A percentile compares a stretch with the other conserved stretches of the same genome.
Evolutionary conservation across 352 stramenopile species (phyloP).

Genomic region (Pythium periplocum): DNA sequence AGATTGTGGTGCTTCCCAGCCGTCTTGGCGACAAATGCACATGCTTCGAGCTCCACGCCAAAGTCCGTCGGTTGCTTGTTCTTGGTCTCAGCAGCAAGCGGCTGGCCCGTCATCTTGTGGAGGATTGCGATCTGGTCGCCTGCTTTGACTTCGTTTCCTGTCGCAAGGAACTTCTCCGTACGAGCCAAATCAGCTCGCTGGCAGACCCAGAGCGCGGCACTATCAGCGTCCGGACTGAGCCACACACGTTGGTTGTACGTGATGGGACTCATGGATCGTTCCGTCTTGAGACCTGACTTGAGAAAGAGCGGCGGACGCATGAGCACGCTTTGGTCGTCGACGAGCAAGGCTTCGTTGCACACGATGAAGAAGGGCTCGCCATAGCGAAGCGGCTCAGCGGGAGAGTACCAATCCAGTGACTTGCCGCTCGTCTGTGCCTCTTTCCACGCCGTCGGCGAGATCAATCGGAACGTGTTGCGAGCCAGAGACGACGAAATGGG

Average conservation of each 20-base stretch:
- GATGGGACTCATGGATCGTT: slow-evolving; percentile 83
- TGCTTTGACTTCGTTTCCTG: slow-evolving; percentile 30
- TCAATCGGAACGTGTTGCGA: slow-evolving; percentile 64
- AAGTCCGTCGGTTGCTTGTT: slow-evolving; percentile 76
- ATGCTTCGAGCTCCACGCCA: slow-evolving; percentile 75
- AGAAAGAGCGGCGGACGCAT: slow-evolving; percentile 72
- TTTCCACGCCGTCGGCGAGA: slow-evolving; percentile 43
- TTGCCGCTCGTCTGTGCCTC: slow-evolving; percentile 24
- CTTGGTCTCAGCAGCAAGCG: slow-evolving; percentile 41
- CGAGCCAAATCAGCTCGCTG: slow-evolving; percentile 48
- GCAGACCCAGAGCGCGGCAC: slow-evolving; percentile 68
- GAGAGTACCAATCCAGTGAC: slow-evolving; percentile 9
- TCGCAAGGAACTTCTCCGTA: slow-evolving; percentile 67
- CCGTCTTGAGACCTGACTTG: slow-evolving; percentile 77
- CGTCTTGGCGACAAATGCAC: slow-evolving; percentile 30
- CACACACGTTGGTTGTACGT: slow-evolving; percentile 82
- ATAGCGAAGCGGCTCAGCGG: slow-evolving; percentile 44
- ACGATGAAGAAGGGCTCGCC: slow-evolving; percentile 79
- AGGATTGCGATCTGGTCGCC: slow-evolving; percentile 56
- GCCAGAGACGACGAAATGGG: slow-evolving; percentile 21
- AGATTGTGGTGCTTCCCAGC: slow-evolving; percentile 73
- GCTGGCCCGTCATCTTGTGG: slow-evolving; percentile 84
- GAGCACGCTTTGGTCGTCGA: slow-evolving; percentile 69
- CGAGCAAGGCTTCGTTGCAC: slow-evolving; percentile 73
- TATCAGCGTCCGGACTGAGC: slow-evolving; percentile 57